Evolutionary conservation across 768 basidiomycete species (phyloP).

Genomic region (Leccinum boreale): DNA sequence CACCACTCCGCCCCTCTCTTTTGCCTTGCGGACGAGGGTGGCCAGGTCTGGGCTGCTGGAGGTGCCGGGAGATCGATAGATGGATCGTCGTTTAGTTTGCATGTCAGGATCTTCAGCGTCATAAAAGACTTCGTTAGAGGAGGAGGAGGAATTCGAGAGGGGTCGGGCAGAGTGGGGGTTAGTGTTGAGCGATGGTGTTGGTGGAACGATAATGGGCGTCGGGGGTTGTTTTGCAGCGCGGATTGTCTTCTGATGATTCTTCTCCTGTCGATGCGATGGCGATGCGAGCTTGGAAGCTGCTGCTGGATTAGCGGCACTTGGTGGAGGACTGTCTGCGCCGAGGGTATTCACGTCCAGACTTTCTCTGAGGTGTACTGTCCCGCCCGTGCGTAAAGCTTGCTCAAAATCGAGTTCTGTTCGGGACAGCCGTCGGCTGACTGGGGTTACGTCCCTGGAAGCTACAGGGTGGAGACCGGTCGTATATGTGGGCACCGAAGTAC

Average conservation of each 20-base stretch:
- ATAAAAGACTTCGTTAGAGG: conserved; percentile 57
- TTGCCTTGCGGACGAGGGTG: conserved; percentile 80
- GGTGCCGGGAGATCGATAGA: conserved; percentile 86
- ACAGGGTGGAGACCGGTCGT: conserved; percentile 54
- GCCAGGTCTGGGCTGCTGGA: conserved; percentile 91
- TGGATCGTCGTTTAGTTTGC: conserved; percentile 74
- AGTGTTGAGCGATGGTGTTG: conserved; percentile 56
- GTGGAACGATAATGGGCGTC: conserved; percentile 62
- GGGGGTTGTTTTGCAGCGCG: conserved; percentile 43
- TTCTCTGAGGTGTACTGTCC: conserved; percentile 68
- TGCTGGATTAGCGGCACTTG: conserved; percentile 19
- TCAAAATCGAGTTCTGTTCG: conserved; percentile 82
- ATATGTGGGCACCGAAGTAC: conserved; percentile 45
- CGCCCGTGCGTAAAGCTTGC: conserved; percentile 62
- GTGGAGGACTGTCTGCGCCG: conserved; percentile 35
- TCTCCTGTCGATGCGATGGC: conserved; percentile 34
- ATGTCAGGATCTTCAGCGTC: conserved; percentile 66
- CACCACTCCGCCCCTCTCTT: conserved; percentile 55
- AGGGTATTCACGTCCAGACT: conserved; percentile 67
- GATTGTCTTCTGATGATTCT: conserved; percentile 34
- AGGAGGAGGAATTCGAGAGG: conserved; percentile 41
- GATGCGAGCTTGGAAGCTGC: conserved; percentile 35
- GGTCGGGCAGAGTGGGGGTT: conserved; percentile 32
- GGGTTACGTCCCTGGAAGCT: conserved; percentile 46
- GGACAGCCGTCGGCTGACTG: conserved; percentile 53